Conservation (phyloP, 768 basidiomycete species). For the Amanita fuliginea region DNA sequence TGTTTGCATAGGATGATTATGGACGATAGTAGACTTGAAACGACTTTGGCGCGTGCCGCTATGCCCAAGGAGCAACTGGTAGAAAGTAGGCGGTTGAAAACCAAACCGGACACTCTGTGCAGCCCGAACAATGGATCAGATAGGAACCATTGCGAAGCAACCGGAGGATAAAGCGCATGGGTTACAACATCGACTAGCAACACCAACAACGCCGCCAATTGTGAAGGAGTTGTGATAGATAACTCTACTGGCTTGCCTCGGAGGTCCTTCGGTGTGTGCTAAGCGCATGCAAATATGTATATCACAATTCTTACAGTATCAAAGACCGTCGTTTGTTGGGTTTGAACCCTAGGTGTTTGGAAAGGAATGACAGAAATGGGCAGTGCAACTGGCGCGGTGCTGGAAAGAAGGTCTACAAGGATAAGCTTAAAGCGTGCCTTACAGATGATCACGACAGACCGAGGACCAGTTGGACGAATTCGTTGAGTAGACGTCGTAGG, state of each 20-base stretch:
- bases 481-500: slow-evolving; percentile 27
- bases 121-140: slow-evolving; percentile 33
- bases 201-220: slow-evolving; percentile 35
- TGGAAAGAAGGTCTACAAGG: slow-evolving; percentile 22
- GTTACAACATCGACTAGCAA: slow-evolving; percentile 33
- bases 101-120: slow-evolving; percentile 25
- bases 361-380: slow-evolving; percentile 30
- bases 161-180: slow-evolving; percentile 27
- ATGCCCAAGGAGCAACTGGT: slow-evolving; percentile 16
- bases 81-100: slow-evolving; percentile 23
- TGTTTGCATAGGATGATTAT: neutral
- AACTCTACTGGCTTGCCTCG: slow-evolving; percentile 23
- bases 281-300: neutral
- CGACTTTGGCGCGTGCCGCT: neutral
- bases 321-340: neutral
- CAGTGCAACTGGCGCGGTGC: slow-evolving; percentile 21
- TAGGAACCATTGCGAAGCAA: slow-evolving; percentile 38
- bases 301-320: neutral
- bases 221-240: slow-evolving; percentile 24
- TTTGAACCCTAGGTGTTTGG: slow-evolving; percentile 20
- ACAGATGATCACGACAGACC: slow-evolving; percentile 21
- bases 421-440: neutral
- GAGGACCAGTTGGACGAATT: slow-evolving; percentile 27
- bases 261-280: slow-evolving; percentile 20
- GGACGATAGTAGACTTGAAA: neutral